Percentiles rank a stretch among this genome's conserved stretches.
phyloP scores from a whole-genome alignment of 202 grass and related monocot species.

The Brachypodium distachyon region DNA sequence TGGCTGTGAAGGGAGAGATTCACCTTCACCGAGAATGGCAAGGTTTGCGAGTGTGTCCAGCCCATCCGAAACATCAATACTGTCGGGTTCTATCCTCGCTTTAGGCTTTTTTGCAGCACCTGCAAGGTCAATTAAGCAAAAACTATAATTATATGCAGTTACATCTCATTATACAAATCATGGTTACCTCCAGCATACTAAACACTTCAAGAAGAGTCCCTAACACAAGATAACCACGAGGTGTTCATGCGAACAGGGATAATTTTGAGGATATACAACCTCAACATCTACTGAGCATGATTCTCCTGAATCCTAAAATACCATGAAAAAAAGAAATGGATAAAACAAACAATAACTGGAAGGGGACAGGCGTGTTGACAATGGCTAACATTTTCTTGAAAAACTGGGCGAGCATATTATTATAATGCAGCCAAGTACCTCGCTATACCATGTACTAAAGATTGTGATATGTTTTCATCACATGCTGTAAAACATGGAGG shows the following conservation, averaged over 20 bases:
- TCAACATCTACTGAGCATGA: background rate
- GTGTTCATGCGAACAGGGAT: background rate
- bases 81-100: slow-evolving; percentile 46
- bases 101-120: slow-evolving; percentile 58
- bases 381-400: background rate
- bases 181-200: background rate
- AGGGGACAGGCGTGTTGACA: background rate
- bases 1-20: slow-evolving; percentile 59
- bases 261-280: background rate
- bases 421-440: background rate
- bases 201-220: background rate
- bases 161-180: background rate
- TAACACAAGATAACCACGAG: background rate
- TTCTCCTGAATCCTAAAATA: background rate
- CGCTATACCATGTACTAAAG: background rate
- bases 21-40: slow-evolving; percentile 86
- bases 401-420: background rate
- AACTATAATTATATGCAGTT: background rate
- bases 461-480: background rate
- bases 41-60: slow-evolving; percentile 93
- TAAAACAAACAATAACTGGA: background rate
- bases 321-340: background rate
- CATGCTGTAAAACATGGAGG: background rate
- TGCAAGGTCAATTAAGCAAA: slow-evolving; percentile 32
- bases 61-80: slow-evolving; percentile 65